Conservation (phyloP, 495 filamentous ascomycete genomes). For the Hypoxylon lienhwacheense region DNA sequence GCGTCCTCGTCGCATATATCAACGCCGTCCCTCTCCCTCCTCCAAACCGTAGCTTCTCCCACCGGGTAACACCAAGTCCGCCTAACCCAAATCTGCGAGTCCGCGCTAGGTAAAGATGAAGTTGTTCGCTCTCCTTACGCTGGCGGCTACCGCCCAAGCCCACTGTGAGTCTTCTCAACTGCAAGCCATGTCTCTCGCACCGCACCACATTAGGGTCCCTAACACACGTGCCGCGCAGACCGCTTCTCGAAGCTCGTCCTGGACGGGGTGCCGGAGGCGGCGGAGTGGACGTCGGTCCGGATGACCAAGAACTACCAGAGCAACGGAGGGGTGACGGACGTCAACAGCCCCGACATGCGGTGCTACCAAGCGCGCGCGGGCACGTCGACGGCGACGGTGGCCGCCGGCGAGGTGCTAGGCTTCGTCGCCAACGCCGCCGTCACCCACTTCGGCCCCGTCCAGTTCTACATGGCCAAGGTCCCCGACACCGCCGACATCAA, state of each 20-base stretch:
- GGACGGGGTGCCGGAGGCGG: conserved; percentile 38
- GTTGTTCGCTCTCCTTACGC: conserved; percentile 21
- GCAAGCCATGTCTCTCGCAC: no score
- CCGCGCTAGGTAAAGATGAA: conserved; percentile 19
- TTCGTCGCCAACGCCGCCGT: conserved; percentile 49
- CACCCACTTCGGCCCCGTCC: conserved; percentile 51
- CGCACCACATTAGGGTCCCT: no score
- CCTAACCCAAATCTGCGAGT: neutral
- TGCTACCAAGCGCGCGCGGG: conserved; percentile 47
- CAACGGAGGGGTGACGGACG: conserved; percentile 46
- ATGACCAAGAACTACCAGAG: conserved; percentile 54
- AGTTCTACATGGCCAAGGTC: conserved; percentile 54
- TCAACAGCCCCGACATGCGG: conserved; percentile 44
- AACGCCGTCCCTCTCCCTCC: neutral
- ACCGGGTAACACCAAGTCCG: conserved; percentile 3
- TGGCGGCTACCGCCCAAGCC: conserved; percentile 27
- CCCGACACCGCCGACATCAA: conserved; percentile 45
- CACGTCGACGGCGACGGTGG: conserved; percentile 39
- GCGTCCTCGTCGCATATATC: conserved; percentile 12
- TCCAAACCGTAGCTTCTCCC: conserved; percentile 1
- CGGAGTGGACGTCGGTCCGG: conserved; percentile 49
- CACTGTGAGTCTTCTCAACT: conserved; percentile 37
- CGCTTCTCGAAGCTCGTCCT: conserved; percentile 46
- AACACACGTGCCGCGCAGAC: conserved; percentile 25
- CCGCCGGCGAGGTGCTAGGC: conserved; percentile 45